A percentile compares a stretch with the other conserved stretches of the same genome.
phyloP scores from a whole-genome alignment of 176 grass and related monocot species.

The Chrysopogon serrulatus region DNA sequence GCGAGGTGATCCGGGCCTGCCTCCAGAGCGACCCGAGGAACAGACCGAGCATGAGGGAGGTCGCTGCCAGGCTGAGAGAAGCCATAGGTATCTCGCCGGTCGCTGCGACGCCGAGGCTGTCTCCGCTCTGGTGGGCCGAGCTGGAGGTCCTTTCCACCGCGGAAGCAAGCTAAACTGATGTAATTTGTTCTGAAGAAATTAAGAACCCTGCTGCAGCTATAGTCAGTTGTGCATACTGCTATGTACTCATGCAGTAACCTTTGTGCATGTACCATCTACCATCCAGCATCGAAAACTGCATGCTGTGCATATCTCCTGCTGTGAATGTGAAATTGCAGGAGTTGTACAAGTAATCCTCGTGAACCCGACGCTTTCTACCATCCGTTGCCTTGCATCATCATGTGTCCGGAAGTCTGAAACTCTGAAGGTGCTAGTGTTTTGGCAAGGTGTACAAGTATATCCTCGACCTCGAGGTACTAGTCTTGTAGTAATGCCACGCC shows the following conservation, averaged over 20 bases:
- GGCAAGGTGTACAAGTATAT: too few relatives aligned
- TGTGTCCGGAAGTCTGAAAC: neutral
- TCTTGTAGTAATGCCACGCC: too few relatives aligned
- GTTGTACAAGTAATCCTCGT: neutral
- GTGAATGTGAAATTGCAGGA: neutral
- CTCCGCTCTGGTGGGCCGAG: conserved; percentile 89
- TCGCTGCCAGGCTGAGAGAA: conserved; percentile 41
- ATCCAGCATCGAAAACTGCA: neutral
- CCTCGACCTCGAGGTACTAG: too few relatives aligned
- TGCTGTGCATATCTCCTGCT: neutral
- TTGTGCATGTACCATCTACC: too few relatives aligned
- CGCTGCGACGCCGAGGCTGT: conserved; percentile 66
- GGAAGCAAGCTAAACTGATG: conserved; percentile 55
- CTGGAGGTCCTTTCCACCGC: conserved; percentile 66
- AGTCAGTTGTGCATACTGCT: neutral
- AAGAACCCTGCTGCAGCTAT: neutral
- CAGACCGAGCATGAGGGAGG: conserved; percentile 57
- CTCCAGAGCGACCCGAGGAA: conserved; percentile 49
- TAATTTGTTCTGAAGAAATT: neutral
- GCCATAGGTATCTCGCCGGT: conserved; percentile 53
- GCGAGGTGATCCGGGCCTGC: conserved; percentile 56
- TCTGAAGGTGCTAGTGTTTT: too few relatives aligned
- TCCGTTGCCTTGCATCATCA: neutral
- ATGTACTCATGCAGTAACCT: neutral
- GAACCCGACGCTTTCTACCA: neutral